Evolutionary conservation across 2,329 filamentous ascomycete species (phyloP), one percentile per base, ranked within the genome.

Genomic region (Aspergillus fructus): DNA sequence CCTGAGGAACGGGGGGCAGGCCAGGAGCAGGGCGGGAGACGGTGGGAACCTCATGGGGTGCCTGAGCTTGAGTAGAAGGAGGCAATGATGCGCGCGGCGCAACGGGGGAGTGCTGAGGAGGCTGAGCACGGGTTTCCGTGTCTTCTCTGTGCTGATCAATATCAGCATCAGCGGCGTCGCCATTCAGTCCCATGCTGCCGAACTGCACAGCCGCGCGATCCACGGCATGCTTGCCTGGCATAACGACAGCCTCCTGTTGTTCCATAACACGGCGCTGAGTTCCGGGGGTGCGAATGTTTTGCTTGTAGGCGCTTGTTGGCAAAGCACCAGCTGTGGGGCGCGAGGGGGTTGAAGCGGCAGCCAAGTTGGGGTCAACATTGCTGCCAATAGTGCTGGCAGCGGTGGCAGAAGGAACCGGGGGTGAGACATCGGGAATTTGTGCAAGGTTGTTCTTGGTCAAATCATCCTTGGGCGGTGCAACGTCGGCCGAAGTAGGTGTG

Each of bases 161-260:
- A 68, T 97, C 93, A 27, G 80, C 73, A 53, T 58, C 66, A 12
- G 66, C 60, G 47, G 77, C 71, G 59, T 85, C 84, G 53, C 88
- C 92, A 71, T 90, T 93, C 68, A 99, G 76, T 70, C 89, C 96
- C 81, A 99, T 91, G 74, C 93, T 96, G 62, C 94, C 94, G 73
- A 99, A 99, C 72, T 97, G 93, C 49, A 99, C 92, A 49, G 93
- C 90, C 64, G 93, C 86, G 67, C 92, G 88, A 73, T 97, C 93
- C 27, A 99, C 89, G 53, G 94, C 93, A 65, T 94, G 92, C 79
- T 97, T 96, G 59, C 91, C 92, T 46, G 94, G 94, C 93, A 99
- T 97, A 63, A 96, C 92, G 41, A 99, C 94, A 58, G 94, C 91
- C 78, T 99, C 94, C 75, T 96, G 93, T 73, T 99, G 94, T 68